Base-by-base conservation (phyloP, 2,329 filamentous ascomycete species). In the Metarhizium humberi region DNA sequence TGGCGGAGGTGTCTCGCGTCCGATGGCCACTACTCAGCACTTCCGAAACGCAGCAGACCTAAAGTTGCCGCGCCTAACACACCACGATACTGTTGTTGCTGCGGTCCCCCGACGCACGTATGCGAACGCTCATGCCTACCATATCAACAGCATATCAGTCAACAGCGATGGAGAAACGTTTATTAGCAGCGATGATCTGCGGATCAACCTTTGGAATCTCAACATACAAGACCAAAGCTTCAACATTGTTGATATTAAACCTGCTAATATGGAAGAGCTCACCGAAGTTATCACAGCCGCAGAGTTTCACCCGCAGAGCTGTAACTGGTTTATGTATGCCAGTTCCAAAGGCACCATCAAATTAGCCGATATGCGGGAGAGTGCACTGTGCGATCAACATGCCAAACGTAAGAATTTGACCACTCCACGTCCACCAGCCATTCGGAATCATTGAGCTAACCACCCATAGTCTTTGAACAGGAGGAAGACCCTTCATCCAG, bases 141-240 rank as follows among this genome's bases (percentile, higher is more conserved):
- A 99, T 74, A 97, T 99, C 82, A 99, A 99, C 78, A 97, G 94
- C 78, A 99, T 99, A 72, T 97, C 94, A n/a, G 94, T 97, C 66
- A 99, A 99, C 78, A 97, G 92, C 69, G 94, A 99, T 71, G 94
- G 92, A 56, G 94, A 99, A 78, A 99, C 94, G 0, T 99, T 97
- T 73, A 96, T 99, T 75, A 96, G 92, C 77, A 96, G 92, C 69
- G 94, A 99, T 69, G 94, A 99, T 70, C 77, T 99, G 60, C 87
- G 94, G 60, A 95, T 99, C 78, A 99, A 99, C 72, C 78, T 99
- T 55, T 99, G 94, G 94, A 97, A 99, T 70, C 79, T 97, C 64
- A 97, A 97, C 73, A 99, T 99, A 60, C 94, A 99, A 71, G 92
- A 97, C 65, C 92, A 97, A 75, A 97, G 94, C 77, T 99, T 99